Conservation (phyloP, 169 alveolate species). For the Babesia ovata region DNA sequence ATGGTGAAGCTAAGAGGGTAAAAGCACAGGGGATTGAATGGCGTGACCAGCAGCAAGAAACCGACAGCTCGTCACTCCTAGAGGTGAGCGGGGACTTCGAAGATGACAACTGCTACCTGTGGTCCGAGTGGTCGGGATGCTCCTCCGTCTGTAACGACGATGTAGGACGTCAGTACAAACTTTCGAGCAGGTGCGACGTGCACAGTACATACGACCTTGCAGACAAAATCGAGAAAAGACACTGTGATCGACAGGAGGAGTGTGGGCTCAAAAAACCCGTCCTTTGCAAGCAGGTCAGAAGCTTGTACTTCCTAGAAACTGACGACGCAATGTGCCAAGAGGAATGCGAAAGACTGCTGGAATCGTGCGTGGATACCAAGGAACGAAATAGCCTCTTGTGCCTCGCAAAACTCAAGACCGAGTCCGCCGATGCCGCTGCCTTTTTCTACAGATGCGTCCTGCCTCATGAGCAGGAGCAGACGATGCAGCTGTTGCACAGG, state of each 20-base stretch:
- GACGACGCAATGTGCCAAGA: conserved; percentile 20
- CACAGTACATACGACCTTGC: conserved; percentile 1
- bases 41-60: no score
- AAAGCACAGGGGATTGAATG: no score
- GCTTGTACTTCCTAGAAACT: conserved; percentile 10
- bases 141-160: conserved; percentile 23
- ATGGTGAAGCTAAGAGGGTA: no score
- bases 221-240: not conserved
- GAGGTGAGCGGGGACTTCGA: not conserved
- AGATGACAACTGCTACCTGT: not conserved
- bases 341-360: conserved; percentile 19
- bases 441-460: conserved; percentile 49
- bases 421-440: not conserved
- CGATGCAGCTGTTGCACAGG: not conserved
- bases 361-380: conserved; percentile 23
- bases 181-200: conserved; percentile 9
- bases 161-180: conserved; percentile 10
- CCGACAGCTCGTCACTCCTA: not conserved
- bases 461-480: conserved; percentile 14
- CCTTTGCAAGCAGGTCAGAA: conserved; percentile 18
- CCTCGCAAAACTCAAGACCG: conserved; percentile 25
- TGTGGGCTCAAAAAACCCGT: conserved; percentile 11
- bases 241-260: not conserved
- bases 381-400: conserved; percentile 1
- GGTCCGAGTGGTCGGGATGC: conserved; percentile 53